Conservation (phyloP, 139 green algal genomes). For the Micractinium sp. region DNA sequence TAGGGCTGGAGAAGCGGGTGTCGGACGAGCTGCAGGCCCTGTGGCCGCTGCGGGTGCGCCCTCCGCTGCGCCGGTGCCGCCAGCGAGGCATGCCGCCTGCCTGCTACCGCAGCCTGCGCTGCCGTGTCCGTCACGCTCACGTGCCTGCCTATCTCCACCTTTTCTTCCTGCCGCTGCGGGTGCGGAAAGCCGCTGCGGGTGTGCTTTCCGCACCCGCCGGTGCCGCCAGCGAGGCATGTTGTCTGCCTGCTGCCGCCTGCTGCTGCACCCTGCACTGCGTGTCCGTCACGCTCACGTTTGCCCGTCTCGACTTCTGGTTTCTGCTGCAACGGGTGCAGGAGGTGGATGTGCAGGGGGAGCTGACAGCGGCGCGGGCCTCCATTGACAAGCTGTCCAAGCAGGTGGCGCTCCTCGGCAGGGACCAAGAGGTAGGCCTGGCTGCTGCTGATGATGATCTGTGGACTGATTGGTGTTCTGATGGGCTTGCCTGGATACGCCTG, state of each 20-base stretch:
- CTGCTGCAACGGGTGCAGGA: conserved; percentile 4
- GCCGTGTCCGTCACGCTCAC: too few relatives aligned
- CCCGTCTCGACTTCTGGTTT: too few relatives aligned
- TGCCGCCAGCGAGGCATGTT: too few relatives aligned
- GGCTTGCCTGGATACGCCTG: too few relatives aligned
- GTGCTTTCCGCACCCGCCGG: background rate
- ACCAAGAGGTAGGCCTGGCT: conserved; percentile 32
- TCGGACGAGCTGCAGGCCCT: conserved; percentile 32
- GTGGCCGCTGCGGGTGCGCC: conserved; percentile 18
- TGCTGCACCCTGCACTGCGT: background rate
- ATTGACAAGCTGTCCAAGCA: conserved; percentile 42
- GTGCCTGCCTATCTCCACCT: background rate
- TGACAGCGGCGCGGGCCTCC: background rate
- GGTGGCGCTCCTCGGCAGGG: conserved; percentile 4
- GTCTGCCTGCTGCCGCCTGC: too few relatives aligned
- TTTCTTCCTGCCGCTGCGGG: too few relatives aligned
- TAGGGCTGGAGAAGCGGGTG: conserved; percentile 22
- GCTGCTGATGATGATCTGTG: background rate
- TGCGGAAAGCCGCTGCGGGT: conserved; percentile 33
- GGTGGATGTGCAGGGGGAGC: conserved; percentile 34
- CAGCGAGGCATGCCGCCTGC: too few relatives aligned
- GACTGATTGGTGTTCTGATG: too few relatives aligned
- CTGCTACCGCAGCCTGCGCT: too few relatives aligned
- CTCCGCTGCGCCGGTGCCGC: too few relatives aligned
- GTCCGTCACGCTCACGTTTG: too few relatives aligned